Percentiles rank a stretch among this genome's conserved stretches.
These are phyloP conservation scores for Chalaropsis thielavioides DNA, from an alignment of 2,329 filamentous ascomycete genomes.

Conservation along the genomic window DNA sequence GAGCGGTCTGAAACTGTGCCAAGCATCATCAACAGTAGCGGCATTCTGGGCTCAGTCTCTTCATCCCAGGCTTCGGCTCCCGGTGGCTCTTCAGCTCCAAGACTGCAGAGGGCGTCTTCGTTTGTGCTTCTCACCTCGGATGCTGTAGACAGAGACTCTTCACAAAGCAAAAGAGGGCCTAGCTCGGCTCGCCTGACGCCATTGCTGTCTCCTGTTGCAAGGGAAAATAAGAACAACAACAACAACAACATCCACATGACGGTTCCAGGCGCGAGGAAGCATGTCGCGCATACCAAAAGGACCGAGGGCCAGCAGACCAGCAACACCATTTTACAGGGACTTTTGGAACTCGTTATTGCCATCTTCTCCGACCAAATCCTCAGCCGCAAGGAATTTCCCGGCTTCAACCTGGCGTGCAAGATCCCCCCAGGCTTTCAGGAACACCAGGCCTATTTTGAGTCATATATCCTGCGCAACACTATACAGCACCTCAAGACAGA, in stretches of 20 bases:
- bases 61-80: not conserved
- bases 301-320: slow-evolving; percentile 42
- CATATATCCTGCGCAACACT: slow-evolving; percentile 65
- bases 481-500: slow-evolving; percentile 55
- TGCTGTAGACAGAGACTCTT: not conserved
- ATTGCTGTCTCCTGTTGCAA: slow-evolving; percentile 34
- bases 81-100: slow-evolving; percentile 27
- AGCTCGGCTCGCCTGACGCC: slow-evolving; percentile 50
- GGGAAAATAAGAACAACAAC: not conserved
- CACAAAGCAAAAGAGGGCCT: slow-evolving; percentile 23
- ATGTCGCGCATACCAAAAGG: slow-evolving; percentile 19
- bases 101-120: slow-evolving; percentile 68
- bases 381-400: slow-evolving; percentile 75
- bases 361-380: slow-evolving; percentile 81
- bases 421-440: slow-evolving; percentile 87
- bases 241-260: not conserved
- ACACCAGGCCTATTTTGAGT: slow-evolving; percentile 90
- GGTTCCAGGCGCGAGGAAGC: not conserved
- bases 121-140: slow-evolving; percentile 72
- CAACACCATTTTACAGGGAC: slow-evolving; percentile 57
- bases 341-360: slow-evolving; percentile 62
- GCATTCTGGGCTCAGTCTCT: not conserved
- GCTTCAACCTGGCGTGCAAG: slow-evolving; percentile 72
- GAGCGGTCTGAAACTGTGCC: slow-evolving; percentile 36
- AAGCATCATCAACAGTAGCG: not conserved